Conservation (phyloP, 148 eudicot species). For the Silene latifolia region DNA sequence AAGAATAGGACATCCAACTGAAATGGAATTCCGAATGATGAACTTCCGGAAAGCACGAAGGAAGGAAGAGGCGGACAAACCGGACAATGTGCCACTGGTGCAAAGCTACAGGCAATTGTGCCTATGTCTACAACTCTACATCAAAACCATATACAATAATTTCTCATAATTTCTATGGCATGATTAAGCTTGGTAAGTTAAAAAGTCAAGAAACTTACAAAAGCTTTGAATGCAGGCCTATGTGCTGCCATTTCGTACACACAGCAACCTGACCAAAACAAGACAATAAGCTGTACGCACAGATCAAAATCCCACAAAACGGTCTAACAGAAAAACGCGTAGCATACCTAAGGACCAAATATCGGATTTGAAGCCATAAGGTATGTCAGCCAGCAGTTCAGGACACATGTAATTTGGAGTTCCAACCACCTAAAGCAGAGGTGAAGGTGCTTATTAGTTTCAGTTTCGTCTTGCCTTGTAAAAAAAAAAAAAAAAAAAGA, state of each 20-base stretch:
- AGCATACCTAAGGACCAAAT: conserved; percentile 93
- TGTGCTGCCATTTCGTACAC: conserved; percentile 99
- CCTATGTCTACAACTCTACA: not conserved
- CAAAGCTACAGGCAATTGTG: not conserved
- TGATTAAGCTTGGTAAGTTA: conserved; percentile 4
- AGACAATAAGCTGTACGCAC: conserved; percentile 15
- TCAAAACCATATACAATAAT: not conserved
- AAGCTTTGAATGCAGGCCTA: conserved; percentile 97
- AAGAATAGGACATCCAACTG: not conserved
- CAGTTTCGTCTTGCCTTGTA: not conserved
- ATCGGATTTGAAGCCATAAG: conserved; percentile 98
- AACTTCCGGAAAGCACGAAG: not conserved
- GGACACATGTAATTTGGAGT: conserved; percentile 99
- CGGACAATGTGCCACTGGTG: not conserved
- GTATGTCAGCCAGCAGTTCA: conserved; percentile 95
- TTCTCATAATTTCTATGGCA: not conserved
- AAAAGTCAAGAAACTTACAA: conserved; percentile 50
- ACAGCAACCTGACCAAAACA: conserved; percentile 73
- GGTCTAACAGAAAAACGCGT: conserved; percentile 6
- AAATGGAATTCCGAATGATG: not conserved
- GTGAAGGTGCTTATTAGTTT: conserved; percentile 20
- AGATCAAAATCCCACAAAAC: not conserved
- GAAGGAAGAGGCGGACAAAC: not conserved
- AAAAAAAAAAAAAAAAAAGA: not conserved
- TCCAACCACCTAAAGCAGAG: conserved; percentile 79